Evolutionary conservation across 176 grass and related monocot species (phyloP).

Genomic region (Juncus inflexus): DNA sequence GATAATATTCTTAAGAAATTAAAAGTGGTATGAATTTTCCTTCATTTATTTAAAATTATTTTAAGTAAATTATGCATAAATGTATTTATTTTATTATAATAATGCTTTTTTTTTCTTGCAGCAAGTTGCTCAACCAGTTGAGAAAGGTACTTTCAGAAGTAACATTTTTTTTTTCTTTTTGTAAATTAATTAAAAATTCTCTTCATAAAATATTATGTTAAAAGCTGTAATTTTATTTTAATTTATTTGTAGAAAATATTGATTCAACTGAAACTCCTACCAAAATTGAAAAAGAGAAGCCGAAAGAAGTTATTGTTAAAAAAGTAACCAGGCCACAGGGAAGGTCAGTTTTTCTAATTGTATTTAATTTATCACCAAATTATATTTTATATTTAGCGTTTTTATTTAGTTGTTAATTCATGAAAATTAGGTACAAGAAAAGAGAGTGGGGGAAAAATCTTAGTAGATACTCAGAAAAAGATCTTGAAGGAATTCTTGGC

Average conservation of each 20-base stretch:
- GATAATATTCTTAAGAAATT: slow-evolving; percentile 95
- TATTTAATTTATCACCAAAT: background rate
- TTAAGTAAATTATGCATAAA: background rate
- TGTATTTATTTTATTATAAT: slow-evolving; percentile 13
- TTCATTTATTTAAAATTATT: slow-evolving; percentile 6
- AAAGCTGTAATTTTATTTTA: slow-evolving; percentile 3
- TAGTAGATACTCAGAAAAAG: slow-evolving; percentile 61
- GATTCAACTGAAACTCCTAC: slow-evolving; percentile 32
- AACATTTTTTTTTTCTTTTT: slow-evolving; percentile 1
- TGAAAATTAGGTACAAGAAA: slow-evolving; percentile 70
- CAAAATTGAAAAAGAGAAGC: slow-evolving; percentile 45
- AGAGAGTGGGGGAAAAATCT: slow-evolving; percentile 86
- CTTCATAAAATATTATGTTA: too few species aligned
- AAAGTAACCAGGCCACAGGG: slow-evolving; percentile 84
- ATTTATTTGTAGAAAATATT: slow-evolving; percentile 35
- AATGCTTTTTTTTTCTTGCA: slow-evolving; percentile 27
- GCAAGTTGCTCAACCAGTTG: slow-evolving; percentile 59
- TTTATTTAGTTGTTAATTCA: background rate
- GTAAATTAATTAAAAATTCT: background rate
- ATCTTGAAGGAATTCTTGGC: slow-evolving; percentile 98
- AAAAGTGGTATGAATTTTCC: slow-evolving; percentile 56
- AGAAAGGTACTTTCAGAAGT: slow-evolving; percentile 42
- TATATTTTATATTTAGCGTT: slow-evolving; percentile 17
- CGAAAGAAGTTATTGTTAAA: slow-evolving; percentile 33
- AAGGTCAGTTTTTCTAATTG: slow-evolving; percentile 44